Evolutionary conservation across 164 flowering plant genomes (phyloP), one percentile per base, ranked within the genome.

Genomic region (Aristolochia contorta): DNA sequence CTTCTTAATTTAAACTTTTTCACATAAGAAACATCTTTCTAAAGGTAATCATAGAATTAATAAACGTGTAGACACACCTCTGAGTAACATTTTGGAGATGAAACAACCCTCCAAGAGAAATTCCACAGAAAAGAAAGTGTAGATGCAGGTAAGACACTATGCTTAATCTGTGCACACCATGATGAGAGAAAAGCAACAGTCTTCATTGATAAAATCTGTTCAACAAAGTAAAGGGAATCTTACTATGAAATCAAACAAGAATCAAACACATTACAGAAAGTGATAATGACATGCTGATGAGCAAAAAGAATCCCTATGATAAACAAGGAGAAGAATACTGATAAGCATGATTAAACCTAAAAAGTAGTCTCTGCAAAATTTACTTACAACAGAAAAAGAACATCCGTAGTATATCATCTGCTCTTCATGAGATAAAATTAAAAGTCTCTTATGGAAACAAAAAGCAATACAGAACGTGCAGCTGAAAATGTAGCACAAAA

Each of bases 141-240:
- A 50, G 64, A 69, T 64, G 72, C 63, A 20, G 79, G 71, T 23
- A 58, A 37, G 57, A 5, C 50, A 62, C 67, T 70, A 46, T 55
- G 71, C 69, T 61, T 61, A 24, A 69, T 65, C 54, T 72, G 80
- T 20, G 68, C 71, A 67, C 78, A 86, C 82, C 85, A 90, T 24
- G 81, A 76, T 52, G 75, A 67, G 55, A 83, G 55, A 57, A 63
- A 68, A 24, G 91, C 84, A 69, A 90, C 69, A 47, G 87, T 62
- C 79, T 75, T 80, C 63, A 85, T 33, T 14, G 92, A 79, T 18
- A 64, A 71, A 68, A 83, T 77, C 98, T 92, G 80, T 48, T 66
- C 49, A 77, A 55, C 15, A 59, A 69, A 37, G 33, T 20, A 10
- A 53, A 3, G 19, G 54, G 54, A 15, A 53, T 22, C 23, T 53